Evolutionary conservation across 2,329 filamentous ascomycete genomes (phyloP).

Genomic region (Trichophyton simii): DNA sequence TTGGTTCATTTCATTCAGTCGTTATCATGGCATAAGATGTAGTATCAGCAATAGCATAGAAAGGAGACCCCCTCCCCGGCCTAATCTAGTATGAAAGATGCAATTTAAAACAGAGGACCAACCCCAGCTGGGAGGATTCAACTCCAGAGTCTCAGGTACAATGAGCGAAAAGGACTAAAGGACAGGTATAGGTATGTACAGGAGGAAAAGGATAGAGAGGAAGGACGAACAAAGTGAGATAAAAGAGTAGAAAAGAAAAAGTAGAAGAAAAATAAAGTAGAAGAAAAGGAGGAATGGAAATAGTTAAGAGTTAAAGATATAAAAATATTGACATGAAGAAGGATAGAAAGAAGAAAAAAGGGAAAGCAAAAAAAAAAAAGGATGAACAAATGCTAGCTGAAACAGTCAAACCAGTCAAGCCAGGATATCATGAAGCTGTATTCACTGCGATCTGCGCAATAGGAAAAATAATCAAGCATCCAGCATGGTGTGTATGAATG

Average conservation of each 20-base stretch:
- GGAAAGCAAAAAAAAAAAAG: not conserved
- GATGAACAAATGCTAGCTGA: constrained; percentile 1
- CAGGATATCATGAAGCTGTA: not conserved
- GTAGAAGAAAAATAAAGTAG: not conserved
- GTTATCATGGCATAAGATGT: not conserved
- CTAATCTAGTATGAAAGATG: not conserved
- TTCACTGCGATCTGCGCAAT: constrained; percentile 1
- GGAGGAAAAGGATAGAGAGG: not conserved
- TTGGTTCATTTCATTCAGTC: not conserved
- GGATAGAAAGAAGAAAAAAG: not conserved
- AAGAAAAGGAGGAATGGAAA: not conserved
- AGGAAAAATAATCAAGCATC: not conserved
- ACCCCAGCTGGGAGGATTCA: not conserved
- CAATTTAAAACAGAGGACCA: not conserved
- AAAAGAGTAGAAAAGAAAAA: not conserved
- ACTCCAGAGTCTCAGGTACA: not conserved
- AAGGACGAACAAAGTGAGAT: constrained; percentile 3
- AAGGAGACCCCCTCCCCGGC: not conserved
- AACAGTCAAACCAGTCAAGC: not conserved
- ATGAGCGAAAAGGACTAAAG: not conserved
- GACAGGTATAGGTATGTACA: not conserved
- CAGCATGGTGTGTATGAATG: not conserved
- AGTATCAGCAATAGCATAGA: not conserved
- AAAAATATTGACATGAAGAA: constrained; percentile 8
- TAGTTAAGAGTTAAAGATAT: constrained; percentile 2